Conservation (phyloP, 164 flowering plant genomes). For the Euptelea pleiosperma region DNA sequence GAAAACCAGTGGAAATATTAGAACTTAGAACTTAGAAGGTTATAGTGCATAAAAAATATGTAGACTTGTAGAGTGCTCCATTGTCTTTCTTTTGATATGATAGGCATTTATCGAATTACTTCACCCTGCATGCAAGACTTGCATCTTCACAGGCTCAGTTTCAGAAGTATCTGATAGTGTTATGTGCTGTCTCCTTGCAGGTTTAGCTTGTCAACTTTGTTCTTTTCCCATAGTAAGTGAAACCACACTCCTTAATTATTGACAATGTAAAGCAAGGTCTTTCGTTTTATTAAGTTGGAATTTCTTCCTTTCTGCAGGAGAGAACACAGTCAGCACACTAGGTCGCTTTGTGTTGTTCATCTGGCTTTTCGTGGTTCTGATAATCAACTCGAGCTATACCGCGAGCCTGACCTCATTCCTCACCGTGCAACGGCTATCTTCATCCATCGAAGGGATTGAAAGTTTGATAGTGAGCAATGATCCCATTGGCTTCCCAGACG, state of each 20-base stretch:
- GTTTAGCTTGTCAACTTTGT: conserved; percentile 69
- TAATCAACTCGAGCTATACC: no score
- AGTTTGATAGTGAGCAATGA: conserved; percentile 27
- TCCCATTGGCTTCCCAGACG: conserved; percentile 43
- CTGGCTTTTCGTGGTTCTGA: conserved; percentile 29
- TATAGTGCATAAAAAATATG: no score
- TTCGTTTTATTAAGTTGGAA: neutral
- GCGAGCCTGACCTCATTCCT: conserved; percentile 34
- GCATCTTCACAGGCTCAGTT: no score
- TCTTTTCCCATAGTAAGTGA: conserved; percentile 65
- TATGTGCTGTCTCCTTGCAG: conserved; percentile 34
- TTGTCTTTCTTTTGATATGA: no score
- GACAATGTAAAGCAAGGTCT: no score
- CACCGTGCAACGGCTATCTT: conserved; percentile 30
- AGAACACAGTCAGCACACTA: conserved; percentile 23
- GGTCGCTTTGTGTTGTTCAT: conserved; percentile 22
- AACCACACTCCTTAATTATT: neutral
- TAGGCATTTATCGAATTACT: no score
- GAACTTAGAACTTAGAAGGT: no score
- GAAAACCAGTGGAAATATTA: no score
- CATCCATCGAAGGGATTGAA: conserved; percentile 40
- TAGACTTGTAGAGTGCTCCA: no score
- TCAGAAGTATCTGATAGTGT: conserved; percentile 14
- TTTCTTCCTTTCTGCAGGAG: conserved; percentile 15
- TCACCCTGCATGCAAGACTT: no score